Conservation (phyloP, 306 rosid genomes). For the Coriaria nepalensis region DNA sequence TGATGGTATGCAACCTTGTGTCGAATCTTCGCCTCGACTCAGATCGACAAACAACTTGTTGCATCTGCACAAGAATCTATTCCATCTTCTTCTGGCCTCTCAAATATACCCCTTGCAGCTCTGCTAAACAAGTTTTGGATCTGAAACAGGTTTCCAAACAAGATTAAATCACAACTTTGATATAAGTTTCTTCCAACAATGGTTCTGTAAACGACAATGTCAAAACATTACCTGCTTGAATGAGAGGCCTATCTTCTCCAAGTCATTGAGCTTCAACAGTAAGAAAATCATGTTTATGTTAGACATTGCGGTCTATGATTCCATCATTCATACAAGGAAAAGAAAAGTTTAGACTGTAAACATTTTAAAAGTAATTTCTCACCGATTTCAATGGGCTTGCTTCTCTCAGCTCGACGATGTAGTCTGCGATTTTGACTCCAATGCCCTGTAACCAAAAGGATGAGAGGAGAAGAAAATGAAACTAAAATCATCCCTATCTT, state of each 20-base stretch:
- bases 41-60: neutral
- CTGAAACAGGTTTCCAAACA: slow-evolving; percentile 17
- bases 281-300: neutral
- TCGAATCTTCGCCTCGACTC: slow-evolving; percentile 1
- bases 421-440: slow-evolving; percentile 76
- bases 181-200: too few species aligned
- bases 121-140: slow-evolving; percentile 47
- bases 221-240: slow-evolving; percentile 55
- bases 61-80: slow-evolving; percentile 10
- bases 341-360: neutral
- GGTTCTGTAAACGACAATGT: too few species aligned
- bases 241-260: slow-evolving; percentile 92
- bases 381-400: slow-evolving; percentile 74
- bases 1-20: slow-evolving; percentile 3
- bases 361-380: slow-evolving; percentile 17
- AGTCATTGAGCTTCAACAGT: slow-evolving; percentile 51
- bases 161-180: neutral
- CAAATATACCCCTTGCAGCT: slow-evolving; percentile 55
- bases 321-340: too few species aligned
- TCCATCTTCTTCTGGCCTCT: slow-evolving; percentile 28
- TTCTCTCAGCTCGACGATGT: slow-evolving; percentile 67
- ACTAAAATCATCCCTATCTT: neutral
- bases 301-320: too few species aligned
- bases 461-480: slow-evolving; percentile 1
- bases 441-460: slow-evolving; percentile 44